Percentiles rank a stretch among this genome's conserved stretches.
Evolutionary conservation across 352 stramenopile genomes (phyloP).

Genomic region (Phytophthora lateralis): DNA sequence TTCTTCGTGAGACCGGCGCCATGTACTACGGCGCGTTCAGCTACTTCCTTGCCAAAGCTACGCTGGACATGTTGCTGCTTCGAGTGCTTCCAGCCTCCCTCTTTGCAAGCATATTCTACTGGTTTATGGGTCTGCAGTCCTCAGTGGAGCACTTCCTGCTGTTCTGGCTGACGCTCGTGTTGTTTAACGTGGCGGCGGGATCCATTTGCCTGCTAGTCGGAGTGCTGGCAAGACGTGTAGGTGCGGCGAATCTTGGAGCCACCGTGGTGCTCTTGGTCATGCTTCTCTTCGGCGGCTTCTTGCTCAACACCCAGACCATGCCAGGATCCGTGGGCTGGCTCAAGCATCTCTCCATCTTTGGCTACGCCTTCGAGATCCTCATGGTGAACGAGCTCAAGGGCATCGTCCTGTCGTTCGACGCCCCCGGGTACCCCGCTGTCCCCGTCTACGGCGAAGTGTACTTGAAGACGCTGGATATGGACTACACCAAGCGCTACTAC

Average conservation of each 20-base stretch:
- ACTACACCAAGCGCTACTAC: constrained; percentile 71
- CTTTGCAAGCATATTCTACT: constrained; percentile 84
- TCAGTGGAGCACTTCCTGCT: constrained; percentile 54
- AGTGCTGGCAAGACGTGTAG: constrained; percentile 60
- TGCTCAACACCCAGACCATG: constrained; percentile 81
- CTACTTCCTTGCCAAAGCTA: constrained; percentile 74
- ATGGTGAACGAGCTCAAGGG: constrained; percentile 82
- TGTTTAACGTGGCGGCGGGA: constrained; percentile 74
- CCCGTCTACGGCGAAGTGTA: constrained; percentile 80
- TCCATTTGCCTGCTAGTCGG: constrained; percentile 73
- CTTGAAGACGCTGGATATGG: constrained; percentile 75
- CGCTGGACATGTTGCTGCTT: constrained; percentile 66
- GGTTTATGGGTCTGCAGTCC: constrained; percentile 76
- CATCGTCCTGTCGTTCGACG: constrained; percentile 70
- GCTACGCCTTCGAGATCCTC: constrained; percentile 82
- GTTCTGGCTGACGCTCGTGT: constrained; percentile 64
- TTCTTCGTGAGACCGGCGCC: constrained; percentile 68
- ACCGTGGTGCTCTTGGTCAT: constrained; percentile 76
- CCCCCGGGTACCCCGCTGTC: constrained; percentile 63
- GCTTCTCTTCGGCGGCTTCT: constrained; percentile 78
- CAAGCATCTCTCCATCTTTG: constrained; percentile 80
- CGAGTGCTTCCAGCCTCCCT: constrained; percentile 71
- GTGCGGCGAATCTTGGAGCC: constrained; percentile 63
- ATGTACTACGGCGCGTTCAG: constrained; percentile 78
- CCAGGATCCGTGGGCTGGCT: constrained; percentile 55